A percentile compares a stretch with the other conserved stretches of the same genome.
Evolutionary conservation across 768 basidiomycete species (phyloP).

Genomic region (Trametes gibbosa): DNA sequence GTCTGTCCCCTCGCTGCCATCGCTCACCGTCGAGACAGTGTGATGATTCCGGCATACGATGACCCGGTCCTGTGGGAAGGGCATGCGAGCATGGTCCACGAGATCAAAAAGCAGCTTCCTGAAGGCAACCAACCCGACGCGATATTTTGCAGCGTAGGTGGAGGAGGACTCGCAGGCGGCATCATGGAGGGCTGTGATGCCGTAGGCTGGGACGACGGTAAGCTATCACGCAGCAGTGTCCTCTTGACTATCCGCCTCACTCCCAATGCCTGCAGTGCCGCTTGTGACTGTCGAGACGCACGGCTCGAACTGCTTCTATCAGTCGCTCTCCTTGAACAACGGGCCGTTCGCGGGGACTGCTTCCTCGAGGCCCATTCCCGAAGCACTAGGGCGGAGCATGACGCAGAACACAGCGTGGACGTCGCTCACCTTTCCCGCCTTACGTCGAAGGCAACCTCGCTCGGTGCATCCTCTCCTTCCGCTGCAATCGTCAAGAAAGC

Average conservation of each 20-base stretch:
- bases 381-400: conserved; percentile 43
- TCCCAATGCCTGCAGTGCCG: conserved; percentile 42
- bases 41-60: conserved; percentile 73
- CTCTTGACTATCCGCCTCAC: not conserved
- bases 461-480: conserved; percentile 68
- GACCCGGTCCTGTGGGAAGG: conserved; percentile 71
- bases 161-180: conserved; percentile 69
- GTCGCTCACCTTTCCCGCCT: conserved; percentile 57
- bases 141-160: conserved; percentile 77
- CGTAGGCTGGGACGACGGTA: conserved; percentile 70
- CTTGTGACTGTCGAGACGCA: conserved; percentile 67
- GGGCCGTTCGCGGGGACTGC: conserved; percentile 35
- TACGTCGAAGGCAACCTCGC: conserved; percentile 64
- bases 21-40: conserved; percentile 33
- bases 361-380: conserved; percentile 32
- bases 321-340: conserved; percentile 60
- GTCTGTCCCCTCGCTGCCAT: not conserved
- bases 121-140: conserved; percentile 52
- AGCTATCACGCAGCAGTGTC: not conserved
- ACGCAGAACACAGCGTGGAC: conserved; percentile 43
- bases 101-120: conserved; percentile 55
- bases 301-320: conserved; percentile 73
- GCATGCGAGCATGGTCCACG: conserved; percentile 69
- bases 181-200: conserved; percentile 62
- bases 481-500: conserved; percentile 64